Evolutionary conservation across 345 rosid species (phyloP).

Genomic region (Excoecaria cochinchinensis): DNA sequence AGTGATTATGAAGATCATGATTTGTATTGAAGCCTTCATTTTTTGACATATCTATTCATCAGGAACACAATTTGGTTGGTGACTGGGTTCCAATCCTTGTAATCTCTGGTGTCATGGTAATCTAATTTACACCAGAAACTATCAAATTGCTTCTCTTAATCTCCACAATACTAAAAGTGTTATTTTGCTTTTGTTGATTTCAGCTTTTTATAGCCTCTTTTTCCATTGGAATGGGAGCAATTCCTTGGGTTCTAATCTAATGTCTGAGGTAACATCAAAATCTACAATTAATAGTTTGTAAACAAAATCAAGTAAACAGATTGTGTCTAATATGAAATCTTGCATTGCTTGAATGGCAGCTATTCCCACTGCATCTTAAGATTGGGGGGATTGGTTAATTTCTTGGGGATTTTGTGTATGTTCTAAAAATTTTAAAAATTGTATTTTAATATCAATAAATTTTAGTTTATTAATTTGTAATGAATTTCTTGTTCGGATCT

Average conservation of each 20-base stretch:
- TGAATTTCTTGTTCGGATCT: neutral
- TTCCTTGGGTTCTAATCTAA: too few species aligned
- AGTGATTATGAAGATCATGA: constrained; percentile 16
- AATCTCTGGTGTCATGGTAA: too few species aligned
- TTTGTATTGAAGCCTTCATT: neutral
- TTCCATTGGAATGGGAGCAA: too few species aligned
- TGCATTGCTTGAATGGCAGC: neutral
- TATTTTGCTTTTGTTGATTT: too few species aligned
- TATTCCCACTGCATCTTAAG: constrained; percentile 6
- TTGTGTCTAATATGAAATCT: neutral
- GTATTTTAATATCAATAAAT: constrained; percentile 26
- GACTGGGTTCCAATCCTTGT: too few species aligned
- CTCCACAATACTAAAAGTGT: too few species aligned
- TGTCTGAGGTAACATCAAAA: too few species aligned
- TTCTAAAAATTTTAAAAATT: too few species aligned
- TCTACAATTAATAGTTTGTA: neutral
- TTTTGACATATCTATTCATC: neutral
- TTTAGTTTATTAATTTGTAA: neutral
- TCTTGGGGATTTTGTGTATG: constrained; percentile 21
- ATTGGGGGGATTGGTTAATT: constrained; percentile 44
- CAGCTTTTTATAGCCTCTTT: too few species aligned
- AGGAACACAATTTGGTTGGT: constrained; percentile 40
- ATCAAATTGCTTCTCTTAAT: too few species aligned
- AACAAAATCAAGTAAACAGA: neutral
- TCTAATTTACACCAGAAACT: too few species aligned